Base-by-base conservation (phyloP, 495 filamentous ascomycete genomes). In the Penicillium atrosanguineum region DNA sequence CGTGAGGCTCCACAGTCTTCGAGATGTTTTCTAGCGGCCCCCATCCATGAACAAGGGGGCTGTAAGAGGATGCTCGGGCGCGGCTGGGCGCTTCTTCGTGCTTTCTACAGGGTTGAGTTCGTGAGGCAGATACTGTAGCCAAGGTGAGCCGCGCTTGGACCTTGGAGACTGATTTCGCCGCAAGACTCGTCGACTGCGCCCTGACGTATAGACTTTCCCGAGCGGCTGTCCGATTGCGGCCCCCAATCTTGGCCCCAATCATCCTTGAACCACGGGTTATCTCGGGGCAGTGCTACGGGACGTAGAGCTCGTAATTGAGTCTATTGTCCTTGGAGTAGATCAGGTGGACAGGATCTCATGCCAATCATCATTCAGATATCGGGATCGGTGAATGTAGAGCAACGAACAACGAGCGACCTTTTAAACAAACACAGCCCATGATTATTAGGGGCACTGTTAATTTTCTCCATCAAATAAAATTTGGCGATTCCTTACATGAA, bases 21-120 rank as follows among this genome's bases (percentile, higher is more conserved):
- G 56, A 69, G 44, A 63, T 53, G 59, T 56, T 45, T 63, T 64
- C 63, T 55, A 57, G 41, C 43, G 41, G 37, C 6, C 37, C 37
- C 19, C 16, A 16, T 40, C 38, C 4, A 0, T 40, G n/a, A 16
- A 40, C 31, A 14, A 34, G 31, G 31, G 31, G 31, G 31, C 31
- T 34, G 31, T 34, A 8, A 34, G 1, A 15, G 31, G 11, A 12
- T 31, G 7, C 12, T 34, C 12, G 31, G 31, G 31, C 31, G 11
- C 31, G 9, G n/a, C 38, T 16, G 19, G n/a, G 38, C 38, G 38
- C 38, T 18, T 16, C 4, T 40, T 40, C 9, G 38, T 40, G 2
- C 31, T 34, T 14, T 34, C 31, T 14, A 34, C 31, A 1, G 14
- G 31, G 1, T 15, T 14, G 31, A 34, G 31, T 34, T 9, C 28